phyloP scores from a whole-genome alignment of 495 filamentous ascomycete genomes.

The Penicillium atrosanguineum region DNA sequence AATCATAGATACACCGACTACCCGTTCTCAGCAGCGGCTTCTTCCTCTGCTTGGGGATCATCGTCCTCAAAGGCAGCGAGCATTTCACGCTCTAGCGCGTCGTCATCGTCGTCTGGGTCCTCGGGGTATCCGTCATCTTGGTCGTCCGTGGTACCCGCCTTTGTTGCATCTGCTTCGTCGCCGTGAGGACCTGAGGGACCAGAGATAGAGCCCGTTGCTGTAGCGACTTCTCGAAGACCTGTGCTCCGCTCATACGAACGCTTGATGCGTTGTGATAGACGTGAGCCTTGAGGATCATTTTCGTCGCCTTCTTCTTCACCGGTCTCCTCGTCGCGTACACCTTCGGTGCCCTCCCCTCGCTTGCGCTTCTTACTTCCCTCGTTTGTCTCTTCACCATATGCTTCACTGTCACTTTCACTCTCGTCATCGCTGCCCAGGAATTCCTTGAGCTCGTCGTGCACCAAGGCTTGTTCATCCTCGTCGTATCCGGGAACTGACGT shows the following conservation, averaged over 20 bases:
- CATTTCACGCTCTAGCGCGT: slow-evolving; percentile 65
- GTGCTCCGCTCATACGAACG: slow-evolving; percentile 48
- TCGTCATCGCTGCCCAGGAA: slow-evolving; percentile 71
- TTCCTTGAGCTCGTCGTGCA: slow-evolving; percentile 73
- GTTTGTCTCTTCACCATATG: slow-evolving; percentile 27
- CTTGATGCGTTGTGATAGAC: slow-evolving; percentile 49
- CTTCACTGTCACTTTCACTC: slow-evolving; percentile 48
- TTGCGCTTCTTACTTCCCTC: slow-evolving; percentile 40
- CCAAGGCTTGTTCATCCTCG: slow-evolving; percentile 44
- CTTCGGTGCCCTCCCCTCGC: slow-evolving; percentile 33
- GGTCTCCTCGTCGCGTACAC: slow-evolving; percentile 28
- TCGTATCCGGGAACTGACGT: slow-evolving; percentile 41
- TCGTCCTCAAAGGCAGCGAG: slow-evolving; percentile 61
- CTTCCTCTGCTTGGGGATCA: slow-evolving; percentile 32
- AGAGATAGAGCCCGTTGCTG: slow-evolving; percentile 29
- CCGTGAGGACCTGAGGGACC: slow-evolving; percentile 54
- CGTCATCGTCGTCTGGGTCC: slow-evolving; percentile 51
- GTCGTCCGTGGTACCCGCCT: slow-evolving; percentile 10
- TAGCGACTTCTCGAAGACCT: slow-evolving; percentile 46
- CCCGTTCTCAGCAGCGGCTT: slow-evolving; percentile 28
- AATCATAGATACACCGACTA: slow-evolving; percentile 4
- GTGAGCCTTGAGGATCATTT: slow-evolving; percentile 36
- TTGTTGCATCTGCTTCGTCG: slow-evolving; percentile 29
- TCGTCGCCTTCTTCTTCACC: slow-evolving; percentile 31
- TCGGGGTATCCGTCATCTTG: slow-evolving; percentile 23